Conservation (phyloP, 495 filamentous ascomycete genomes). For the Tuber melanosporum region DNA sequence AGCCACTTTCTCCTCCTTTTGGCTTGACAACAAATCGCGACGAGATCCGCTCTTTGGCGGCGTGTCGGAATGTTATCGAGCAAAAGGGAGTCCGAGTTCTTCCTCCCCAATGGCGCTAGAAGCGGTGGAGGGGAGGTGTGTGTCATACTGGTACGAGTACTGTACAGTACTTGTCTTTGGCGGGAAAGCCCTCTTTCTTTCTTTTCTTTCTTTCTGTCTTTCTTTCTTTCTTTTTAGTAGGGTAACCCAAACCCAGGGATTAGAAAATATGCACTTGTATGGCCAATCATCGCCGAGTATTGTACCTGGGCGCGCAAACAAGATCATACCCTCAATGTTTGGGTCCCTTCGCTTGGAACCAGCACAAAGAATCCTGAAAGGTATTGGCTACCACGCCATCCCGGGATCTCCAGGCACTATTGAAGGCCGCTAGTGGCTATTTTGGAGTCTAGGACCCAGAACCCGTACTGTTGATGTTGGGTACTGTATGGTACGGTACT, state of each 20-base stretch:
- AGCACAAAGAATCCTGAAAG: not conserved
- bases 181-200: not conserved
- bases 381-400: not conserved
- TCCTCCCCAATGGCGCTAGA: not conserved
- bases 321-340: not conserved
- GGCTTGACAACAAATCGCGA: not conserved
- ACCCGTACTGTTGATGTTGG: not conserved
- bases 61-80: not conserved
- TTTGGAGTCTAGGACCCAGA: not conserved
- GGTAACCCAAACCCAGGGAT: not conserved
- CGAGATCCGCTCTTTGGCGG: not conserved
- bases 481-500: not conserved
- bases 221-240: not conserved
- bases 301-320: not conserved
- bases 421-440: not conserved
- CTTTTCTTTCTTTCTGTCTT: too few relatives aligned
- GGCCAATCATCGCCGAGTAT: not conserved
- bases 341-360: not conserved
- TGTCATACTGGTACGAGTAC: too few relatives aligned
- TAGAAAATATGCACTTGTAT: not conserved
- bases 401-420: not conserved
- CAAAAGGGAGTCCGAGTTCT: not conserved
- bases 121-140: not conserved
- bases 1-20: not conserved
- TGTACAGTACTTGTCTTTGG: not conserved